Evolutionary conservation across 2,329 filamentous ascomycete species (phyloP).

Genomic region (Ophiocordyceps unilateralis): DNA sequence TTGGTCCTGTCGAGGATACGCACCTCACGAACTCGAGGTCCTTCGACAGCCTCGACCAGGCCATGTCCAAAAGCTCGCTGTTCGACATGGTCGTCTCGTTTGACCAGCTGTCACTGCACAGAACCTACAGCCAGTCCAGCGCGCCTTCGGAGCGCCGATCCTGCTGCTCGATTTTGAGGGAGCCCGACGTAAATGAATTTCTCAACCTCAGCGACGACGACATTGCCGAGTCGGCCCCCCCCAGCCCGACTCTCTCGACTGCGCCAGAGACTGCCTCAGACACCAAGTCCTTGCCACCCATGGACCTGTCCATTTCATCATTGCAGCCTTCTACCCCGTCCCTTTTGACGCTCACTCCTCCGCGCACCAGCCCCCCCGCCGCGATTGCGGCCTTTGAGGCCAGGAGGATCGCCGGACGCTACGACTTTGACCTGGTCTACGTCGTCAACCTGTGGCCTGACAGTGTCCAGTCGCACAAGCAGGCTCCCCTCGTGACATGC

Average conservation of each 20-base stretch:
- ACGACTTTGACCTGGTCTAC: constrained; percentile 41
- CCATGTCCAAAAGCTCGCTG: constrained; percentile 10
- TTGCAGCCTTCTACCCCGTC: constrained; percentile 11
- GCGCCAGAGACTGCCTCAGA: constrained; percentile 2
- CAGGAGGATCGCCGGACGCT: constrained; percentile 35
- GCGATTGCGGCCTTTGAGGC: constrained; percentile 34
- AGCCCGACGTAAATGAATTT: constrained; percentile 37
- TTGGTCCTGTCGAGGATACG: constrained; percentile 9
- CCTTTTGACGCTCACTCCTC: constrained; percentile 26
- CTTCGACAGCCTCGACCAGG: constrained; percentile 11
- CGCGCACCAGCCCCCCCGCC: constrained; percentile 24
- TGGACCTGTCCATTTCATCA: constrained; percentile 8
- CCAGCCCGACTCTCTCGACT: constrained; percentile 5
- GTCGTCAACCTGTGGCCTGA: constrained; percentile 40
- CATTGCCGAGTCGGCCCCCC: constrained; percentile 28
- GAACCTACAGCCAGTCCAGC: constrained; percentile 14
- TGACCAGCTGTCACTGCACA: constrained; percentile 9
- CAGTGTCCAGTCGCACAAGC: constrained; percentile 3
- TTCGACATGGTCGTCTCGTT: constrained; percentile 10
- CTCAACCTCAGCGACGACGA: constrained; percentile 38
- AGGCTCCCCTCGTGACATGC: constrained; percentile 1
- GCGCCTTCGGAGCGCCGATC: constrained; percentile 11
- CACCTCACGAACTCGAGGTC: constrained; percentile 11
- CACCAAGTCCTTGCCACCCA: constrained; percentile 5
- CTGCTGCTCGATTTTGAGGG: constrained; percentile 22